These are phyloP conservation scores for Solanum ahanhuiri DNA, from an alignment of 257 asterid species.

Conservation along the genomic window DNA sequence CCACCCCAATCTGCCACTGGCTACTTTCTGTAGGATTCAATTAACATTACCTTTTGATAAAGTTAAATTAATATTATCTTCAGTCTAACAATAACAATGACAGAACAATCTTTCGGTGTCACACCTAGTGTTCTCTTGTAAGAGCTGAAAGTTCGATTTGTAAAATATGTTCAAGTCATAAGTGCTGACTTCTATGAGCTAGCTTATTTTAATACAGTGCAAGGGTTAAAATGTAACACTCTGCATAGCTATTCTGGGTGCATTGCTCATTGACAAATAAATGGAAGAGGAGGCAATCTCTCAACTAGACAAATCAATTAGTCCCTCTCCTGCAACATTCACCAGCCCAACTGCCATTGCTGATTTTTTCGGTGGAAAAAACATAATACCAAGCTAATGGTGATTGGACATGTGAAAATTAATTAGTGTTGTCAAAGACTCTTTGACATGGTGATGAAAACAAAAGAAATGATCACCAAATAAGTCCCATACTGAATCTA, in stretches of 20 bases:
- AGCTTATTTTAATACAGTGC: not conserved
- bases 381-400: not conserved
- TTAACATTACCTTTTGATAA: not conserved
- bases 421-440: not conserved
- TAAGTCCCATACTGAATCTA: not conserved
- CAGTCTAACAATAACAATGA: not conserved
- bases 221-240: not conserved
- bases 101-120: not conserved
- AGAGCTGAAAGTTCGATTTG: not conserved
- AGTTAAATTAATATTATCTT: not conserved
- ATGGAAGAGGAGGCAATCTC: not conserved
- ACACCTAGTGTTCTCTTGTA: not conserved
- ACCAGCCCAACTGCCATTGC: not conserved
- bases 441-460: not conserved
- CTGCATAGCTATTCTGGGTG: not conserved
- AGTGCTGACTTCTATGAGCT: not conserved
- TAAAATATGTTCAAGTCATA: not conserved
- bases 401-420: not conserved
- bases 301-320: not conserved
- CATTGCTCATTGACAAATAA: not conserved
- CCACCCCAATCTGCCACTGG: not conserved
- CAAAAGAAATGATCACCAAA: not conserved
- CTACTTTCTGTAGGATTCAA: not conserved
- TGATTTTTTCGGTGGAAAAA: not conserved
- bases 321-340: not conserved